These are phyloP conservation scores for Chrysoporthe puriensis DNA, from an alignment of 2,329 filamentous ascomycete genomes.

Conservation along the genomic window DNA sequence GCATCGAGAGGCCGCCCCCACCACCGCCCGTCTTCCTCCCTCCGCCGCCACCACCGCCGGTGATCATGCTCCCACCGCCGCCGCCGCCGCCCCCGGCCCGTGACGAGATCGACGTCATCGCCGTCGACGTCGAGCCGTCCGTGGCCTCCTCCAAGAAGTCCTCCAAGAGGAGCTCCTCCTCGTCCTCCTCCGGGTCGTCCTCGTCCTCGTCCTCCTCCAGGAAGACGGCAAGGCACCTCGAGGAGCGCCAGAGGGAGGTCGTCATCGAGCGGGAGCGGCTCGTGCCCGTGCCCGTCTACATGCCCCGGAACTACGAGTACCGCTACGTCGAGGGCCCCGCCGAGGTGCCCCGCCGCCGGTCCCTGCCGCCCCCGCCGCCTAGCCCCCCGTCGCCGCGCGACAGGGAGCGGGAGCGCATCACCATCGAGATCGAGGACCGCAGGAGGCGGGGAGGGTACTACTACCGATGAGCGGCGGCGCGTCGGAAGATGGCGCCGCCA, in stretches of 20 bases:
- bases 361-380: slow-evolving; percentile 40
- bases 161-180: slow-evolving; percentile 14
- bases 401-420: slow-evolving; percentile 39
- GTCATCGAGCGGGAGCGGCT: slow-evolving; percentile 57
- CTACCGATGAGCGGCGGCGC: slow-evolving; percentile 23
- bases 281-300: slow-evolving; percentile 48
- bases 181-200: slow-evolving; percentile 22
- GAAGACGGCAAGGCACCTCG: slow-evolving; percentile 23
- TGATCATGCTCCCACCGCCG: slow-evolving; percentile 28
- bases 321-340: slow-evolving; percentile 53
- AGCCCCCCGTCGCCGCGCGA: slow-evolving; percentile 36
- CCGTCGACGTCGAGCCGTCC: slow-evolving; percentile 35
- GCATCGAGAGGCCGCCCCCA: slow-evolving; percentile 29
- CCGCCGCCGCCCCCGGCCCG: slow-evolving; percentile 30
- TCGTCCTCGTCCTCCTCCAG: slow-evolving; percentile 23
- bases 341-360: slow-evolving; percentile 40
- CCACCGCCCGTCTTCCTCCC: slow-evolving; percentile 31
- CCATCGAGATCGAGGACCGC: slow-evolving; percentile 41
- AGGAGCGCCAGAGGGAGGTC: slow-evolving; percentile 44
- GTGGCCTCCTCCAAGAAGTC: slow-evolving; percentile 19
- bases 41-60: slow-evolving; percentile 32
- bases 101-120: slow-evolving; percentile 36
- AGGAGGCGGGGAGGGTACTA: slow-evolving; percentile 40
- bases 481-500: too few species aligned
- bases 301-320: slow-evolving; percentile 50